Evolutionary conservation across 495 filamentous ascomycete species (phyloP), one percentile per base, ranked within the genome.

Genomic region (Echria macrotheca): DNA sequence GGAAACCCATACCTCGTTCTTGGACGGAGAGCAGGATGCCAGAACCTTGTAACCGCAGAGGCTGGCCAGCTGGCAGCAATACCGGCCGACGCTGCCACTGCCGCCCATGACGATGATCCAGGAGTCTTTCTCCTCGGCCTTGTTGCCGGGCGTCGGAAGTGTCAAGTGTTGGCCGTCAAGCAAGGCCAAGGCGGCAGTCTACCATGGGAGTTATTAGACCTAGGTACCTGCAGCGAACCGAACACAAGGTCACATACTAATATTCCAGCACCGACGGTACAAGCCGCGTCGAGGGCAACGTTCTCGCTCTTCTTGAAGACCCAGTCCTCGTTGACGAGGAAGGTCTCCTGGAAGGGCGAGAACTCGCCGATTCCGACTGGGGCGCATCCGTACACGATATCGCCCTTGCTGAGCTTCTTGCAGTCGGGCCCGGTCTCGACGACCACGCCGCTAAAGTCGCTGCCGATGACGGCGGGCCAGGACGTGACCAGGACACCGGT

Each of bases 381-480:
- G 10, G 61, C 67, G 49, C 70, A 75, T 4, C 70, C 70, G 52
- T 61, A 73, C 11, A 72, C 54, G 15, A 51, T 45, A 49, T 71
- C 69, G 4, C 69, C 69, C 1, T 46, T 33, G 31, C 58, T 55
- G 49, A 73, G 64, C 37, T 58, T 61, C 17, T 59, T 54, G 21
- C 80, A 74, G 14, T 69, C 63, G 3, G 75, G 68, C 10, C 85
- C 82, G 15, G 76, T 64, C 7, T 69, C 64, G 28, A 79, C 65
- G 7, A 91, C 83, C 4, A 74, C 53, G 5, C 85, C 87, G 42
- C 68, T 71, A 24, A 82, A 84, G 54, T 93, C 87, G 46, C 85
- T 76, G 40, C 86, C 74, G 28, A 91, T 67, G 3, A 61, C 43
- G 35, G 55, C 59, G 3, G 59, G 59, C 21, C 44, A 58, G 21